A percentile compares a stretch with the other conserved stretches of the same genome.
phyloP scores from a whole-genome alignment of 2,329 filamentous ascomycete species.

The Aureobasidium sp. region DNA sequence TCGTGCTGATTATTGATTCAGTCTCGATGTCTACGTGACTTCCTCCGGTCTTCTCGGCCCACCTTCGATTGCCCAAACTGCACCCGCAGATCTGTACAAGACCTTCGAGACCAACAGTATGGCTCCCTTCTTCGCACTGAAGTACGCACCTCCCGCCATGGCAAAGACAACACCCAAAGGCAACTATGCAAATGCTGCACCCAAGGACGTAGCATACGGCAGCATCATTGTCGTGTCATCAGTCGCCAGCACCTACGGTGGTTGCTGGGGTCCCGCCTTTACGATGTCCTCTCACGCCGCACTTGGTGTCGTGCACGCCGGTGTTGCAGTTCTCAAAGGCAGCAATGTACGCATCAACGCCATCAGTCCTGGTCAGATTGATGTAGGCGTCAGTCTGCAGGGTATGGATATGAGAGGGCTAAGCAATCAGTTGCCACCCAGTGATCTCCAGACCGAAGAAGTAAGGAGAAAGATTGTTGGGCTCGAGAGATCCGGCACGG shows the following conservation, averaged over 20 bases:
- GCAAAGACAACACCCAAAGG: conserved; percentile 48
- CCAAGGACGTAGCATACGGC: conserved; percentile 52
- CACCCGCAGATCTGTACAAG: conserved; percentile 46
- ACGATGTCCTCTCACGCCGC: conserved; percentile 54
- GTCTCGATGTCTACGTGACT: conserved; percentile 55
- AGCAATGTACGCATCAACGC: conserved; percentile 53
- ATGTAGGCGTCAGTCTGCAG: conserved; percentile 39
- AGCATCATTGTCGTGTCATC: conserved; percentile 54
- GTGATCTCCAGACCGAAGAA: conserved; percentile 43
- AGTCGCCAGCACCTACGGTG: conserved; percentile 49
- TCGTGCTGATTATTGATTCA: neutral
- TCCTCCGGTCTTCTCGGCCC: conserved; percentile 51
- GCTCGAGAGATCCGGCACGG: conserved; percentile 48
- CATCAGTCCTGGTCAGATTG: conserved; percentile 39
- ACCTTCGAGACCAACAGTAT: conserved; percentile 54
- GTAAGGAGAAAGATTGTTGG: conserved; percentile 46
- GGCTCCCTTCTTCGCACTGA: conserved; percentile 56
- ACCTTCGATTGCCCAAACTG: conserved; percentile 47
- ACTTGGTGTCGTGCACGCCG: conserved; percentile 51
- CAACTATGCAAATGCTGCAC: conserved; percentile 51
- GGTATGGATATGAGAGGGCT: conserved; percentile 44
- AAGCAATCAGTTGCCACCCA: conserved; percentile 47
- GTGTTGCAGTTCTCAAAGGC: conserved; percentile 50
- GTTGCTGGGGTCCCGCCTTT: conserved; percentile 52
- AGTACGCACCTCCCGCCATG: conserved; percentile 58